A percentile compares a stretch with the other conserved stretches of the same genome.
These are phyloP conservation scores for Colletotrichum sojae DNA, from an alignment of 2,329 filamentous ascomycete species.

Conservation along the genomic window DNA sequence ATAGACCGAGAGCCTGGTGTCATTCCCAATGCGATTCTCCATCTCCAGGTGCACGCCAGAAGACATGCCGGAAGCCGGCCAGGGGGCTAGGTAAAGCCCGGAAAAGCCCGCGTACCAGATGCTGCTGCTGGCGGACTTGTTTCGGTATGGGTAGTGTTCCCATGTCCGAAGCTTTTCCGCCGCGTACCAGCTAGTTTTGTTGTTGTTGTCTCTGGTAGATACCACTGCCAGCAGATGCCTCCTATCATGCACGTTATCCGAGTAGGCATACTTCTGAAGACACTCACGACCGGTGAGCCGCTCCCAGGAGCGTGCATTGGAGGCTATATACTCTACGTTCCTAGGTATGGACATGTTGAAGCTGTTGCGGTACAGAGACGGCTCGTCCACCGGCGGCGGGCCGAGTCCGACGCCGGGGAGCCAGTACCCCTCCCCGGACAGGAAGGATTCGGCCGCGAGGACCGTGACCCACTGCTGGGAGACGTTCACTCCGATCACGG, in stretches of 20 bases:
- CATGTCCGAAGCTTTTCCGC: neutral
- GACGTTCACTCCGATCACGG: constrained; percentile 27
- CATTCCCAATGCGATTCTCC: neutral
- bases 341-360: constrained; percentile 1
- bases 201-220: neutral
- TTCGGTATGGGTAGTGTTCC: neutral
- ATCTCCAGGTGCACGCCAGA: neutral
- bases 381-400: neutral
- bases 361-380: neutral
- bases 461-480: constrained; percentile 23
- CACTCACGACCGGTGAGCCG: constrained; percentile 4
- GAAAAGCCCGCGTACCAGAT: constrained; percentile 14
- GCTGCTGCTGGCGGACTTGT: neutral
- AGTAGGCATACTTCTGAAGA: neutral
- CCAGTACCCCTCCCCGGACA: constrained; percentile 39
- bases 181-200: neutral
- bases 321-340: constrained; percentile 2
- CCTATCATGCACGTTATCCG: neutral
- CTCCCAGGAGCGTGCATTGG: constrained; percentile 1
- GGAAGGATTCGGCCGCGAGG: constrained; percentile 21
- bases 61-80: neutral
- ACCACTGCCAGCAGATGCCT: constrained; percentile 7
- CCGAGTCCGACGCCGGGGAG: constrained; percentile 14
- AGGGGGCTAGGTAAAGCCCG: neutral
- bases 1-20: neutral